These are phyloP conservation scores for Albizia julibrissin DNA, from an alignment of 306 rosid genomes.

Conservation along the genomic window DNA sequence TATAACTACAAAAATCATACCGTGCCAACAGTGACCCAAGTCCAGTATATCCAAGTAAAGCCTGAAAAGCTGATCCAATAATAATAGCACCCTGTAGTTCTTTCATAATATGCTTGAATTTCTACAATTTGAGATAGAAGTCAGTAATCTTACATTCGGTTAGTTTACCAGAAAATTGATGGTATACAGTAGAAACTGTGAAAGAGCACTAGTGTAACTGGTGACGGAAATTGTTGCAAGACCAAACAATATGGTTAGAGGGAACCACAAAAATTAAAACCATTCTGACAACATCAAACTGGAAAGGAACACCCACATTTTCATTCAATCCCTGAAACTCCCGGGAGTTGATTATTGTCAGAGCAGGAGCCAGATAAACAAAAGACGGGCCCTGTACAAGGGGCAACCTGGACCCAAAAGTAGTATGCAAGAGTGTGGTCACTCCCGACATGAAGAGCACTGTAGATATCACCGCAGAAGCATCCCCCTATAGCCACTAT, in stretches of 20 bases:
- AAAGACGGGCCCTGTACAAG: conserved; percentile 95
- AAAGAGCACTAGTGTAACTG: neutral
- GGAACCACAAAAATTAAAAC: neutral
- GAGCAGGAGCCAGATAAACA: conserved; percentile 83
- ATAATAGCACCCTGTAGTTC: conserved; percentile 97
- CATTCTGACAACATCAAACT: conserved; percentile 9
- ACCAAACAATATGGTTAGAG: neutral
- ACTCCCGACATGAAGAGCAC: conserved; percentile 88
- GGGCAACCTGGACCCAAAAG: conserved; percentile 93
- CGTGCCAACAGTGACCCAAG: conserved; percentile 81
- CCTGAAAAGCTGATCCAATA: conserved; percentile 86
- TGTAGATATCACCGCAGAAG: conserved; percentile 84
- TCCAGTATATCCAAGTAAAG: conserved; percentile 91
- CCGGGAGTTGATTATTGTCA: conserved; percentile 81
- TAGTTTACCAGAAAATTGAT: neutral
- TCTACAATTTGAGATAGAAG: conserved; percentile 54
- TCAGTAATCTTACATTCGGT: neutral
- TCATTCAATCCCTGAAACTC: conserved; percentile 83
- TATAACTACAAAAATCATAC: conserved; percentile 45
- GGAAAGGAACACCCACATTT: conserved; percentile 57
- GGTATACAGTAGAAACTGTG: neutral
- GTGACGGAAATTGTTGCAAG: neutral
- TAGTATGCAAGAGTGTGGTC: conserved; percentile 85
- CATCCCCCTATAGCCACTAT: conserved; percentile 82
- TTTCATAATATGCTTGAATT: conserved; percentile 93